Percentiles rank a stretch among this genome's conserved stretches.
Conservation (phyloP, 176 grass and related monocot species). For the Cenchrus fungigraminus region DNA sequence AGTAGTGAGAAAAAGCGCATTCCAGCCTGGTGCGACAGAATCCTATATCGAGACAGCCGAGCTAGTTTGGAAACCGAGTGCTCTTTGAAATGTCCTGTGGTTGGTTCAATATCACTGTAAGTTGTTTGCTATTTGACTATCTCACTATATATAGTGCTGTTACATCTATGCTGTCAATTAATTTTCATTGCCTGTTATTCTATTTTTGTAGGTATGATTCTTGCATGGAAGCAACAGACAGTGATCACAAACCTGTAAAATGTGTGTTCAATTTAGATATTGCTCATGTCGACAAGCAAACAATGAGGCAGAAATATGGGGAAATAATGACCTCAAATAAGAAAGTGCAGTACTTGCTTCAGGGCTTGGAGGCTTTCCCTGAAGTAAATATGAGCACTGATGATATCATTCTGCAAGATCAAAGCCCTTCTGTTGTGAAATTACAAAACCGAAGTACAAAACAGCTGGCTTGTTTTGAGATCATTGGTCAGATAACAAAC, state of each 20-base stretch:
- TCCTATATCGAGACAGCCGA: slow-evolving; percentile 83
- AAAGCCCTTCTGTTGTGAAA: slow-evolving; percentile 57
- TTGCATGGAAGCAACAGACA: slow-evolving; percentile 89
- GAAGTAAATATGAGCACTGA: slow-evolving; percentile 60
- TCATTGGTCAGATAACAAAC: slow-evolving; percentile 47
- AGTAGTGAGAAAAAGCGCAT: slow-evolving; percentile 89
- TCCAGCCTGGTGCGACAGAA: slow-evolving; percentile 96
- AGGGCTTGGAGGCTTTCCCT: slow-evolving; percentile 55
- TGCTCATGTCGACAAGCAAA: slow-evolving; percentile 67
- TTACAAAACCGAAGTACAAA: slow-evolving; percentile 67
- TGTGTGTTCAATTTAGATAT: slow-evolving; percentile 88
- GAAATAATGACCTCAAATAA: slow-evolving; percentile 73
- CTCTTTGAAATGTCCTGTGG: slow-evolving; percentile 74
- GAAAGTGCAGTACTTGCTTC: slow-evolving; percentile 47
- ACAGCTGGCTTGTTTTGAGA: slow-evolving; percentile 57
- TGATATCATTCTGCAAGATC: slow-evolving; percentile 60
- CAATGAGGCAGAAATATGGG: slow-evolving; percentile 69
- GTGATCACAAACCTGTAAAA: slow-evolving; percentile 95
- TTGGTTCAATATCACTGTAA: slow-evolving; percentile 88
- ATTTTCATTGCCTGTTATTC: slow-evolving; percentile 24
- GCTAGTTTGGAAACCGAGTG: slow-evolving; percentile 53
- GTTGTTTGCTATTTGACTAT: slow-evolving; percentile 48
- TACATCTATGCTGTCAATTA: background rate
- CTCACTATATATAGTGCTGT: slow-evolving; percentile 10
- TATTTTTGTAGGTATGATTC: slow-evolving; percentile 76